These are phyloP conservation scores for Chionographis japonica DNA, from an alignment of 106 monocot species.

Conservation along the genomic window DNA sequence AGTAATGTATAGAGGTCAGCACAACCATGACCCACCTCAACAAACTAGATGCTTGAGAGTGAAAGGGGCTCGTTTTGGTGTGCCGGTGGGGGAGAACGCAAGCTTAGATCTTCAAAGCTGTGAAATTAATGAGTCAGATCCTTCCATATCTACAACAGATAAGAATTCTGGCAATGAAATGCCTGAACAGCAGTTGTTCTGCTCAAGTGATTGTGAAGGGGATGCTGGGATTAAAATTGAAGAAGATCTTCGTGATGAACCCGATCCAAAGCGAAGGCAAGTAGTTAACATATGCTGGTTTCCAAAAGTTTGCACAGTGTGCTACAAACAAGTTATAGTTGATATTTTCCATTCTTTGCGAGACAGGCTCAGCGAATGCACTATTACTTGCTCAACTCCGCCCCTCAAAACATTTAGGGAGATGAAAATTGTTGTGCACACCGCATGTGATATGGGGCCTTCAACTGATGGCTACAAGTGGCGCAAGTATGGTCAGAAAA, in stretches of 20 bases:
- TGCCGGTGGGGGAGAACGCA: constrained; percentile 13
- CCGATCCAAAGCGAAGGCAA: constrained; percentile 75
- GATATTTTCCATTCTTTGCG: constrained; percentile 5
- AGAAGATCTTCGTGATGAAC: constrained; percentile 41
- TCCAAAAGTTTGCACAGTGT: background rate
- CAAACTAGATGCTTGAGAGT: constrained; percentile 44
- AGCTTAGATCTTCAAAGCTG: constrained; percentile 13
- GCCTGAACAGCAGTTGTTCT: constrained; percentile 48
- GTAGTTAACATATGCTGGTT: background rate
- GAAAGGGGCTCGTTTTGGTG: constrained; percentile 19
- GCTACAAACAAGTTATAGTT: background rate
- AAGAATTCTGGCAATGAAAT: constrained; percentile 20
- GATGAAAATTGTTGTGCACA: constrained; percentile 68
- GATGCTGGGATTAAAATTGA: constrained; percentile 47
- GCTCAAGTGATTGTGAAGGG: constrained; percentile 94
- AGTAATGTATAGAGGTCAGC: constrained; percentile 42
- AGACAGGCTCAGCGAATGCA: constrained; percentile 41
- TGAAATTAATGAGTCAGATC: constrained; percentile 19
- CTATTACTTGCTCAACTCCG: constrained; percentile 26
- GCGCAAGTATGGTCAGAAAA: constrained; percentile 97
- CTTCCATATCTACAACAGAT: constrained; percentile 15
- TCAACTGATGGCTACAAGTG: constrained; percentile 89
- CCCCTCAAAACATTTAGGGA: constrained; percentile 56
- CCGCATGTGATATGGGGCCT: constrained; percentile 27
- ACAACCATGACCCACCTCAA: constrained; percentile 62